These are phyloP conservation scores for Coemansia sp. DNA, from an alignment of 192 early-diverging fungal genomes.

Conservation along the genomic window DNA sequence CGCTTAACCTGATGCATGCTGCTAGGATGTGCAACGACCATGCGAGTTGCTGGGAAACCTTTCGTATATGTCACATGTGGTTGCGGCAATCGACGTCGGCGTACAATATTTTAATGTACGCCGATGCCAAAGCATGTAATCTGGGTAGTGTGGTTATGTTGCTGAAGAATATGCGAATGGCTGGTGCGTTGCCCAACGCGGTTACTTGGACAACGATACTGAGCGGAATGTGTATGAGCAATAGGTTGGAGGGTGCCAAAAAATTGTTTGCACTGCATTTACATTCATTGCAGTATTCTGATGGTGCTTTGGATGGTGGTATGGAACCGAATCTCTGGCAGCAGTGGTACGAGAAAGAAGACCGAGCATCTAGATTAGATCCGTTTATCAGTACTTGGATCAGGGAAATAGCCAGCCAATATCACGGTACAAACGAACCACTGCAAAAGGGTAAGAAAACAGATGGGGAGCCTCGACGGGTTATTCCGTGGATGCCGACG, in stretches of 20 bases:
- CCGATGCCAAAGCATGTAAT: slow-evolving; percentile 11
- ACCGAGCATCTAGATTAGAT: background rate
- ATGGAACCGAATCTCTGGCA: slow-evolving; percentile 19
- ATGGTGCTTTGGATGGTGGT: background rate
- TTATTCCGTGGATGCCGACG: slow-evolving; percentile 39
- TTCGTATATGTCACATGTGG: slow-evolving; percentile 10
- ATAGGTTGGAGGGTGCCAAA: slow-evolving; percentile 11
- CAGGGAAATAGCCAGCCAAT: slow-evolving; percentile 12
- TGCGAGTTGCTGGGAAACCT: slow-evolving; percentile 8
- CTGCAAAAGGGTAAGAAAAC: no score
- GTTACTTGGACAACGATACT: slow-evolving; percentile 34
- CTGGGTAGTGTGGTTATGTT: background rate
- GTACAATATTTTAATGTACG: slow-evolving; percentile 24
- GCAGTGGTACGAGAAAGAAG: slow-evolving; percentile 14
- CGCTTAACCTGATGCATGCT: slow-evolving; percentile 20
- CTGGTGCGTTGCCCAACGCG: slow-evolving; percentile 18
- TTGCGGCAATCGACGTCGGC: slow-evolving; percentile 8
- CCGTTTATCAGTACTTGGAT: slow-evolving; percentile 18
- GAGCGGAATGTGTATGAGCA: slow-evolving; percentile 19
- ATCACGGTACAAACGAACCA: background rate
- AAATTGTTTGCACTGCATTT: slow-evolving; percentile 37
- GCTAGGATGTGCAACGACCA: slow-evolving; percentile 4
- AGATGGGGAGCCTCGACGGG: background rate
- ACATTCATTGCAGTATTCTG: slow-evolving; percentile 22
- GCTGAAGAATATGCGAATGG: slow-evolving; percentile 13